Evolutionary conservation across 1,284 basidiomycete genomes (phyloP).

Genomic region (Cutaneotrichosporon dermatis): DNA sequence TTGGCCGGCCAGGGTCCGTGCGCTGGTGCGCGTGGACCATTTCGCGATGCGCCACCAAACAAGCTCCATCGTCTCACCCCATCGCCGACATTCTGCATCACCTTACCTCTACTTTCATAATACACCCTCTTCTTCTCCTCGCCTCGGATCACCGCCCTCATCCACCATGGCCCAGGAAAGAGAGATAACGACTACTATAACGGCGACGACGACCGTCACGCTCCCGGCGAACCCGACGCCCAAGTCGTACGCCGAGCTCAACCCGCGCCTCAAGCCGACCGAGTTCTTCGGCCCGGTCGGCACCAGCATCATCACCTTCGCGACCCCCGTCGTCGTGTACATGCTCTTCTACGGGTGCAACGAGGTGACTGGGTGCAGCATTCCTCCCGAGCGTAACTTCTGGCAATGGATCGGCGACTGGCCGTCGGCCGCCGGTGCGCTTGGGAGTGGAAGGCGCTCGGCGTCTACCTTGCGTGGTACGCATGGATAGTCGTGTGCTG

Average conservation of each 20-base stretch:
- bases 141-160: not conserved
- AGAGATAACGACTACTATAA: constrained; percentile 40
- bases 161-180: not conserved
- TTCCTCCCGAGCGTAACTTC: constrained; percentile 35
- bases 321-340: constrained; percentile 71
- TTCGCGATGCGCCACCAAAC: too few species aligned
- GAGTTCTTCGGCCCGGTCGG: constrained; percentile 86
- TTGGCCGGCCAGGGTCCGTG: too few species aligned
- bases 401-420: constrained; percentile 22
- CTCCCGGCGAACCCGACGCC: constrained; percentile 33
- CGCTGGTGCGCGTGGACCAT: too few species aligned
- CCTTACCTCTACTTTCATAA: too few species aligned
- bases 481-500: constrained; percentile 76
- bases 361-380: constrained; percentile 63
- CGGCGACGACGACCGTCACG: constrained; percentile 40
- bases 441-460: constrained; percentile 77
- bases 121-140: too few species aligned
- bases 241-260: constrained; percentile 47
- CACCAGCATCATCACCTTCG: constrained; percentile 65
- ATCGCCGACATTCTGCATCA: too few species aligned
- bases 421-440: constrained; percentile 44
- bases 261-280: constrained; percentile 56
- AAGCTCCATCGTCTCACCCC: too few species aligned
- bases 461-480: constrained; percentile 86
- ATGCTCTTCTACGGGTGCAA: constrained; percentile 81